Evolutionary conservation across 805 yeast species (phyloP), one percentile per base, ranked within the genome.

Genomic region (Brettanomyces sp.): DNA sequence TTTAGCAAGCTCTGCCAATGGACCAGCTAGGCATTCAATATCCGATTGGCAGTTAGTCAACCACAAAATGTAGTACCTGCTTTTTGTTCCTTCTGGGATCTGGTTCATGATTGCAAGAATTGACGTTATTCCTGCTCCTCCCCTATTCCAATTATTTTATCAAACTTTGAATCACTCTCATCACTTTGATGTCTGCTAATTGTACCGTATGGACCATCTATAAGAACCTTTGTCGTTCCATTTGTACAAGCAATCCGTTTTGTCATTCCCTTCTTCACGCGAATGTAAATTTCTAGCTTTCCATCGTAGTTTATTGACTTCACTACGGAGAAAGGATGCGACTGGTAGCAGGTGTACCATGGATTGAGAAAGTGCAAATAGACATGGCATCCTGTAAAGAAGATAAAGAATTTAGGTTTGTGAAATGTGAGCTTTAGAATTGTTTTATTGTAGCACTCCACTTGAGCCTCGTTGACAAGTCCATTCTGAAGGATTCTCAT

Each of bases 141-240:
- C 58, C 54, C 57, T 28, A 58, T 42, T 14, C 53, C 49, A 25
- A 54, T 42, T 22, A 49, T 34, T 24, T 45, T 45, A 13, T 45
- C 43, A 33, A 45, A 36, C 12, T 12, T 37, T 21, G 22, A 21
- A 18, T 33, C 34, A 13, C 36, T 24, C 36, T 45, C 47, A 30
- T 45, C 34, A 11, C 24, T 23, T n/a, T 21, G 43, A 3, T 25
- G 34, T 36, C 43, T 11, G 14, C 51, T 48, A 14, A 48, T 40
- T 18, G 21, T 36, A 14, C 88, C 88, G 55, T 84, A 83, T 2
- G 89, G 88, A 0, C 90, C 90, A 56, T 83, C 91, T 3, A 77
- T 47, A 11, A 68, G 52, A 2, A 68, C 57, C 33, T 62, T 65
- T 41, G 45, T 46, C 14, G 22, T 13, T 22, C 24, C 11, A 23